A percentile compares a stretch with the other conserved stretches of the same genome.
phyloP scores from a whole-genome alignment of 2,329 filamentous ascomycete species.

The Microascus cirrosus region DNA sequence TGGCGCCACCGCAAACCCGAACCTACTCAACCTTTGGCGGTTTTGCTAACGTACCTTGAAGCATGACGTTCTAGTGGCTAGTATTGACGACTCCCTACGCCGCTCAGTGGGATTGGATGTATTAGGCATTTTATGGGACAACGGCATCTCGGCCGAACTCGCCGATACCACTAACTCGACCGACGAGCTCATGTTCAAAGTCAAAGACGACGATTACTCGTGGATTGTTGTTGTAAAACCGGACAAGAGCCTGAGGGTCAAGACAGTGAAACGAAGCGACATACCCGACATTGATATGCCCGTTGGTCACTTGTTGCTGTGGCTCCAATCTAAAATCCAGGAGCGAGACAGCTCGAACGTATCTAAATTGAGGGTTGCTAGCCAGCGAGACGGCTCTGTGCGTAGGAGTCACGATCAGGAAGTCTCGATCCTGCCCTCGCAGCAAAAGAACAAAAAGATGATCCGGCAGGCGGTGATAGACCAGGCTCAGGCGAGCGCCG shows the following conservation, averaged over 20 bases:
- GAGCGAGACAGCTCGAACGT: constrained; percentile 59
- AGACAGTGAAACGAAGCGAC: constrained; percentile 66
- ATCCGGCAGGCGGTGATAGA: constrained; percentile 79
- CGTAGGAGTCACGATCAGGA: constrained; percentile 47
- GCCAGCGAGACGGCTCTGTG: constrained; percentile 10
- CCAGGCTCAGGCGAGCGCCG: constrained; percentile 51
- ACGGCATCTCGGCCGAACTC: constrained; percentile 80
- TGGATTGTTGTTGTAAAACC: constrained; percentile 88
- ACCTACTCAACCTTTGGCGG: neutral
- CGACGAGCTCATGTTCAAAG: constrained; percentile 67
- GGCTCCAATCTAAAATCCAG: constrained; percentile 72
- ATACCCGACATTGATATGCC: constrained; percentile 65
- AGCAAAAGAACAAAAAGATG: constrained; percentile 81
- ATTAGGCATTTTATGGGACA: constrained; percentile 67
- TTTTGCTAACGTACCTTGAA: constrained; percentile 19
- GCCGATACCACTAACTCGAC: constrained; percentile 67
- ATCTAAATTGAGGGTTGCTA: constrained; percentile 24
- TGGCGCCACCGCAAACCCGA: neutral
- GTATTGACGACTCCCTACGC: constrained; percentile 69
- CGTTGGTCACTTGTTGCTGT: constrained; percentile 60
- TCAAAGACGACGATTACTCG: constrained; percentile 65
- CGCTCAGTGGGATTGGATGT: constrained; percentile 68
- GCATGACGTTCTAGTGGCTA: constrained; percentile 84
- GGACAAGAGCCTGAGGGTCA: constrained; percentile 66
- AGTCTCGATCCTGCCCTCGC: constrained; percentile 73